Evolutionary conservation across 345 rosid genomes (phyloP).

Genomic region (Passiflora organensis): DNA sequence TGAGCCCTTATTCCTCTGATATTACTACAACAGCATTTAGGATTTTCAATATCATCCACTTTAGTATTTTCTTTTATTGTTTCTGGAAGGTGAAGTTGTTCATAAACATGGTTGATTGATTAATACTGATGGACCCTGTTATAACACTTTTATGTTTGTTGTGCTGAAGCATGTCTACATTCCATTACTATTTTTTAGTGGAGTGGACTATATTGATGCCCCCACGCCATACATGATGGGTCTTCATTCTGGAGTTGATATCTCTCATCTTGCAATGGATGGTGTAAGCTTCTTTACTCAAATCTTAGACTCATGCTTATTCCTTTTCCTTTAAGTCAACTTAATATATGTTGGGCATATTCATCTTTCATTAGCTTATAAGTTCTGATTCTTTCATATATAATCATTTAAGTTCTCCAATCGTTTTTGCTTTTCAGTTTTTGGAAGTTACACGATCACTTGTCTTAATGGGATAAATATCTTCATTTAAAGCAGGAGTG

Average conservation of each 20-base stretch:
- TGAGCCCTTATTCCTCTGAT: constrained; percentile 1
- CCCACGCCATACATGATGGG: constrained; percentile 99
- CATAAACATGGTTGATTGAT: constrained; percentile 3
- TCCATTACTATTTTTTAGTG: constrained; percentile 99
- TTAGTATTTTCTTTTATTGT: background rate
- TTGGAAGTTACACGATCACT: too few species aligned
- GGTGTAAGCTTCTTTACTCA: constrained; percentile 65
- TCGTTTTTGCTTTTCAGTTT: too few species aligned
- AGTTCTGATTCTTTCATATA: too few species aligned
- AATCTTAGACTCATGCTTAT: background rate
- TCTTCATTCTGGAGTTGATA: constrained; percentile 93
- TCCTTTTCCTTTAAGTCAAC: constrained; percentile 4
- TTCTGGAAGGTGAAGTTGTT: constrained; percentile 6
- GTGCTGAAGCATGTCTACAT: constrained; percentile 98
- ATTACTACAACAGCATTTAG: background rate
- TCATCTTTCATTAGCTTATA: too few species aligned
- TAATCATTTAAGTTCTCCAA: too few species aligned
- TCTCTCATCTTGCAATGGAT: constrained; percentile 78
- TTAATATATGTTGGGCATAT: too few species aligned
- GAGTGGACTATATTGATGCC: constrained; percentile 99
- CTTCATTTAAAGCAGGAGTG: too few species aligned
- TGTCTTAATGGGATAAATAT: too few species aligned
- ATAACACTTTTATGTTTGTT: constrained; percentile 57
- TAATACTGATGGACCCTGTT: constrained; percentile 11
- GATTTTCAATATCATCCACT: background rate